Percentiles rank a stretch among this genome's conserved stretches.
Evolutionary conservation across 73 alveolate genomes (phyloP).

Genomic region (Tetrahymena malaccensis): DNA sequence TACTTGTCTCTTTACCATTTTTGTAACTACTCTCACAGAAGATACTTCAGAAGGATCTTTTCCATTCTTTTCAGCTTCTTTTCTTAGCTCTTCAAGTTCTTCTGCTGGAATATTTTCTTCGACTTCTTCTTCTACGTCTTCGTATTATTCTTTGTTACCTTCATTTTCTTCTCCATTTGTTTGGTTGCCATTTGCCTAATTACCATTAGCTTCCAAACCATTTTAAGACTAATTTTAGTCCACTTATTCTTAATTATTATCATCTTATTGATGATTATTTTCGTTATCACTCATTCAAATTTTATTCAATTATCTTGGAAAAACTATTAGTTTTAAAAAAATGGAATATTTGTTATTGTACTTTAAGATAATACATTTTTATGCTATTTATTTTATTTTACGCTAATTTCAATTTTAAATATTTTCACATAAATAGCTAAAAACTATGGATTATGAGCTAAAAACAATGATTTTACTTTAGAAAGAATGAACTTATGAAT

Average conservation of each 20-base stretch:
- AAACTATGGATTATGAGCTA: not conserved
- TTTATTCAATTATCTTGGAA: not conserved
- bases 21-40: slow-evolving; percentile 5
- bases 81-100: slow-evolving; percentile 19
- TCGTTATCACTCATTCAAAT: not conserved
- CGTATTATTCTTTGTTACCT: not conserved
- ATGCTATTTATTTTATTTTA: not conserved
- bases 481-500: not conserved
- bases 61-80: slow-evolving; percentile 25
- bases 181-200: not conserved
- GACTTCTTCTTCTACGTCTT: slow-evolving; percentile 3
- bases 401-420: not conserved
- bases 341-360: not conserved
- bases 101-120: slow-evolving; percentile 36
- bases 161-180: not conserved
- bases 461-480: not conserved
- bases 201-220: not conserved
- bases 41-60: slow-evolving; percentile 12
- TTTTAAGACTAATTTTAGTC: not conserved
- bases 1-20: not conserved
- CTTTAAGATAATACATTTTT: not conserved
- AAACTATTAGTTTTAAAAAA: not conserved
- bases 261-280: not conserved
- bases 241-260: not conserved
- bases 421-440: not conserved